phyloP scores from a whole-genome alignment of 2,329 filamentous ascomycete genomes.

The Myriosclerotinia curreyana region DNA sequence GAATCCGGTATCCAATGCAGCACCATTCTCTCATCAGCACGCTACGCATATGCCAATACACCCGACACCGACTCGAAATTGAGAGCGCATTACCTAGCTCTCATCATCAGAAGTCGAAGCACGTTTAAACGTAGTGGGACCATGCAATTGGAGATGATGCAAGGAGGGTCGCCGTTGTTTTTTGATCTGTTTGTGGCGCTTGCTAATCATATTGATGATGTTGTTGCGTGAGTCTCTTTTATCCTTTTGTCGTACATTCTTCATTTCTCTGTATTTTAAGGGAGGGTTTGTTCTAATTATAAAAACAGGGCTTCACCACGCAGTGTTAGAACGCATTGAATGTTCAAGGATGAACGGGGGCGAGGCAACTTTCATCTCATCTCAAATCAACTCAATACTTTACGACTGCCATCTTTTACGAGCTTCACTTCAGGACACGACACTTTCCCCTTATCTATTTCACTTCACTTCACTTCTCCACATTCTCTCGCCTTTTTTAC shows the following conservation, averaged over 20 bases:
- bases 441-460: neutral
- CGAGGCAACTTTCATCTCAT: slow-evolving; percentile 1
- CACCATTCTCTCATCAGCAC: slow-evolving; percentile 82
- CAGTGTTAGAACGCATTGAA: slow-evolving; percentile 34
- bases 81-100: slow-evolving; percentile 83
- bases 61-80: slow-evolving; percentile 89
- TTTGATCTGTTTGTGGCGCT: slow-evolving; percentile 93
- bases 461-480: neutral
- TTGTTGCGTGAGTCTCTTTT: slow-evolving; percentile 50
- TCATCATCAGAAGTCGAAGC: slow-evolving; percentile 82
- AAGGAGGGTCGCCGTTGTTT: slow-evolving; percentile 77
- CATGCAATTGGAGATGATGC: slow-evolving; percentile 93
- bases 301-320: slow-evolving; percentile 35
- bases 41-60: slow-evolving; percentile 85
- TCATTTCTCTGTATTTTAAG: neutral
- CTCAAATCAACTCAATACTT: slow-evolving; percentile 21
- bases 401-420: neutral
- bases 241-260: neutral
- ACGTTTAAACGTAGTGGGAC: slow-evolving; percentile 93
- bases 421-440: slow-evolving; percentile 7
- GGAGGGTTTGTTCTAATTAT: slow-evolving; percentile 3
- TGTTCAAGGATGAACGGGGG: slow-evolving; percentile 6
- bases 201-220: slow-evolving; percentile 82
- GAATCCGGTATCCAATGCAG: slow-evolving; percentile 85
- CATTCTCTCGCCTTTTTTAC: neutral